Base-by-base conservation (phyloP, 2,329 filamentous ascomycete genomes). In the Diaporthe velutina region DNA sequence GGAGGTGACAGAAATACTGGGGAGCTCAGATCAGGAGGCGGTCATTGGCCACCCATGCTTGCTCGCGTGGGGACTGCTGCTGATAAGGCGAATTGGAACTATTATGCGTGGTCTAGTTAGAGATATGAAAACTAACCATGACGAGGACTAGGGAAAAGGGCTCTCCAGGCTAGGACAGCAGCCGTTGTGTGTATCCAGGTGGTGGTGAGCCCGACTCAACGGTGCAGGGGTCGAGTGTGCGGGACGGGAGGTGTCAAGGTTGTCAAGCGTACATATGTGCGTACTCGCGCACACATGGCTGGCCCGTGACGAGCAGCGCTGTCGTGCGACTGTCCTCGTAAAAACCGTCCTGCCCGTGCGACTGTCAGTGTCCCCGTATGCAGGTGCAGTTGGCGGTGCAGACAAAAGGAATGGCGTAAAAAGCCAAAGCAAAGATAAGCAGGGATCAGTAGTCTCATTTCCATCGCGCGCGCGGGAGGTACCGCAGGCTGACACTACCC, bases 321-420 rank as follows among this genome's bases (percentile, higher is more conserved):
- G 35, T 22, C 40, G 57, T 60, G 35, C 57, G 57, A 60, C 57
- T 42, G 35, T 40, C 33, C 55, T 38, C 30, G 30, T 15, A 40
- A 15, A 38, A 25, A 28, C 33, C 17, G 6, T 60, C 38, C 30
- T 67, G 40, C 60, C n/a, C 25, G 60, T 64, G 40, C 40, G 40
- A 64, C 25, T 48, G 10, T 66, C n/a, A n/a, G n/a, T n/a, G n/a
- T n/a, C n/a, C 28, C 42, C 22, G 40, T 33, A 66, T 67, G 64
- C 64, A 50, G 64, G 45, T 67, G 30, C 33, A 28, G 64, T 13
- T 67, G 64, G 64, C 64, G 64, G 45, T 67, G 64, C 64, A 67
- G 64, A 67, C 64, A 67, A 67, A 67, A 67, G 45, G 64, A 67
- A 67, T 67, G 64, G 64, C 33, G 64, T 67, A 67, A 67, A 38